Conservation (phyloP, 2,329 filamentous ascomycete genomes). For the Rhexocercosporidium sp. region DNA sequence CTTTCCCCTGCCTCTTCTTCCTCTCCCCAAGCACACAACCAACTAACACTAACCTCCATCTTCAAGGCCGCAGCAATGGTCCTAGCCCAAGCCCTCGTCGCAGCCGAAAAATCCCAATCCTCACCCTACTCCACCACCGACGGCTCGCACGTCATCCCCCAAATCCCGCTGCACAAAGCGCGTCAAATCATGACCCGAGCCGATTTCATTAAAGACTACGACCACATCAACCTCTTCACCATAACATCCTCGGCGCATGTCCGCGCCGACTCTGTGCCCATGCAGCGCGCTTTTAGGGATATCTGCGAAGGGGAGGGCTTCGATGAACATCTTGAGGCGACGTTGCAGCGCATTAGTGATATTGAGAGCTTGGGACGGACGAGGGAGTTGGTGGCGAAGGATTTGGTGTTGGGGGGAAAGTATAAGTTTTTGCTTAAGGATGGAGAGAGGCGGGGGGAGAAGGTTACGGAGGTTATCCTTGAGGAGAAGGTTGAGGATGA, state of each 20-base stretch:
- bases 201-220: slow-evolving; percentile 92
- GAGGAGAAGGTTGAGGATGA: slow-evolving; percentile 25
- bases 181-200: slow-evolving; percentile 94
- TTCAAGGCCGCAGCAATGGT: slow-evolving; percentile 86
- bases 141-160: slow-evolving; percentile 62
- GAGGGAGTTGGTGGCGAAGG: slow-evolving; percentile 94
- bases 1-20: not conserved
- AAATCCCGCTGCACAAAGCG: slow-evolving; percentile 80
- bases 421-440: slow-evolving; percentile 63
- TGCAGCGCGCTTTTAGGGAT: slow-evolving; percentile 89
- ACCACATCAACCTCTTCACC: slow-evolving; percentile 93
- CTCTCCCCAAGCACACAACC: not conserved
- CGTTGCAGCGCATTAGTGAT: slow-evolving; percentile 82
- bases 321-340: slow-evolving; percentile 79
- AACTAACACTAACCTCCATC: slow-evolving; percentile 5
- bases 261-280: slow-evolving; percentile 91
- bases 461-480: slow-evolving; percentile 36
- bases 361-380: slow-evolving; percentile 94
- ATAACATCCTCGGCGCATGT: slow-evolving; percentile 89
- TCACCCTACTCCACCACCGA: slow-evolving; percentile 41
- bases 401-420: slow-evolving; percentile 82
- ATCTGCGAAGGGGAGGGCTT: slow-evolving; percentile 82
- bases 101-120: slow-evolving; percentile 62
- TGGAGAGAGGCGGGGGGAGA: slow-evolving; percentile 34
- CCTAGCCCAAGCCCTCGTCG: slow-evolving; percentile 87